Evolutionary conservation across 768 basidiomycete species (phyloP), one percentile per base, ranked within the genome.

Genomic region (Amanita pallidorosea): DNA sequence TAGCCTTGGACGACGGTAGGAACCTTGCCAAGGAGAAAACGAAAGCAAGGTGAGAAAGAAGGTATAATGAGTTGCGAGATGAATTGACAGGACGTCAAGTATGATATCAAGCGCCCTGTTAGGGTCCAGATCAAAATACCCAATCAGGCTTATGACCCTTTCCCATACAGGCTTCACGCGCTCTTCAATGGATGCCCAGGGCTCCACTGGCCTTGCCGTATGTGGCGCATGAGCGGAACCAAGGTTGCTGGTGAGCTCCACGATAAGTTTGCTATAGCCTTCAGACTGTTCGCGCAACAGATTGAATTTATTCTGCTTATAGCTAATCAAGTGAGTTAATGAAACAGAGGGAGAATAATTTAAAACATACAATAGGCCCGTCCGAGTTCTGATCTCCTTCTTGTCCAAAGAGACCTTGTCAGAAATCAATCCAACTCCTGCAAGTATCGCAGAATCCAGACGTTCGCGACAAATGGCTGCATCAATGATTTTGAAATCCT

Each of bases 231-330:
- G 88, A 7, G 88, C 68, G 20, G 82, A 81, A 1, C 88, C 89
- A 45, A 93, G 67, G 59, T 76, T 78, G 56, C 82, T 82, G 9
- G 82, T 81, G 35, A 99, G 71, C 60, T 98, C 90, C 8, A 85
- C 80, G 23, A 85, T 79, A 29, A 98, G 79, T 65, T 94, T 93
- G 63, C 90, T 90, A 69, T 92, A 99, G 7, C 96, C 96, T 70
- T 98, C 95, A 1, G 93, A 93, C 59, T 96, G 90, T 69, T 99
- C 96, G 34, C 96, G 85, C 13, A 97, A 78, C 35, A 99, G 78
- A 62, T 98, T 99, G 73, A 94, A 95, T 67, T 98, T 99, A 70
- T 92, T 92, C 66, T 99, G 95, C 65, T 92, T 93, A 71, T 93
- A 95, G 63, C 90, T 94, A 61, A n/a, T 48, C 15, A 37, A 42